Evolutionary conservation across 106 monocot species (phyloP), one percentile per base, ranked within the genome.

Genomic region (Phalaenopsis aphrodite): DNA sequence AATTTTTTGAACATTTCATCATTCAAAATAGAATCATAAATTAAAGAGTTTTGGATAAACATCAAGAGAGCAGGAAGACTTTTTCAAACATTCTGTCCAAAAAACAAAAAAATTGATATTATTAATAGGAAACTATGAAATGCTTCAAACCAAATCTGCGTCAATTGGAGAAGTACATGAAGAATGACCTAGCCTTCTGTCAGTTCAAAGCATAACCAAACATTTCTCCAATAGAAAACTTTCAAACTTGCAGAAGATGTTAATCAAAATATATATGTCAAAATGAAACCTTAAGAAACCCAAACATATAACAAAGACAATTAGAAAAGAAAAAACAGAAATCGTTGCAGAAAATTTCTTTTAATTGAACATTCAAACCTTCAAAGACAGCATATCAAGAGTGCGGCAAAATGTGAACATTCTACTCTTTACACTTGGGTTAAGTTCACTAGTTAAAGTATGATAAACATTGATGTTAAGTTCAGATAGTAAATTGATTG

Each of bases 181-280:
- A 38, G 85, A 82, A 86, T 95, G 95, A 15, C 78, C 87, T 73
- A 95, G 87, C 76, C 89, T 86, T 83, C 91, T 91, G 47, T 78
- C 85, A 74, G 67, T 85, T 84, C 85, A 95, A 16, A 95, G 71
- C 87, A 91, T 83, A 30, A 81, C 82, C 80, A 93, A 77, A 75
- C 81, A 88, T 76, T 82, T 82, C 23, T 88, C 89, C 18, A 86
- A 3, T 48, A 88, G 79, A 5, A 88, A 55, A 74, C 78, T 84
- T 71, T 88, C 86, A 46, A 55, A 49, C 68, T 89, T 87, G 72
- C 86, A 91, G 68, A 87, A 79, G 72, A 64, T 81, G 79, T 82
- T 48, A 23, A 91, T 87, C 56, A 87, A 24, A 73, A 85, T 88
- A 82, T 75, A 85, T 74, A 95, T 80, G 46, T 86, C 80, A 80